Conservation (phyloP, 331 rosid species). For the Erythrophleum ivorense region DNA sequence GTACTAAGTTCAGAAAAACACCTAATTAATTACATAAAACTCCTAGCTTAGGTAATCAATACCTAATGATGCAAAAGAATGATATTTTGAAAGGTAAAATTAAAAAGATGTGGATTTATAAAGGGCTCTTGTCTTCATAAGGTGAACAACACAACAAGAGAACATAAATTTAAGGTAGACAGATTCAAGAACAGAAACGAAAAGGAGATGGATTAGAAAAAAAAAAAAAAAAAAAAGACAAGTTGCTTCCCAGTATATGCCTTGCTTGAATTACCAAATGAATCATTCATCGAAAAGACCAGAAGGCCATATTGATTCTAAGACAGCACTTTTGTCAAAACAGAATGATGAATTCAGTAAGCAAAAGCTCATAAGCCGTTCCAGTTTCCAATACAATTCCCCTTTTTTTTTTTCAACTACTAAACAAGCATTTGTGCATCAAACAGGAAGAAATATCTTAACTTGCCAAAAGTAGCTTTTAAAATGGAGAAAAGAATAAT, state of each 20-base stretch:
- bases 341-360: not conserved
- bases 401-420: not conserved
- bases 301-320: not conserved
- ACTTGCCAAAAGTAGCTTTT: no score
- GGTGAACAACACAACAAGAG: not conserved
- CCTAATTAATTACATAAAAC: not conserved
- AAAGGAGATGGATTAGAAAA: not conserved
- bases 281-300: not conserved
- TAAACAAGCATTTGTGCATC: conserved; percentile 17
- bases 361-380: not conserved
- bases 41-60: not conserved
- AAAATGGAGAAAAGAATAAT: not conserved
- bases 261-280: conserved; percentile 4
- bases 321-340: not conserved
- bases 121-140: no score
- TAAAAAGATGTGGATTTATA: no score
- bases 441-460: not conserved
- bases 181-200: not conserved
- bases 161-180: not conserved
- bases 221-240: no score
- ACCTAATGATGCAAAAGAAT: not conserved
- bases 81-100: not conserved
- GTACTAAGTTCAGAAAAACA: conserved; percentile 19
- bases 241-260: not conserved
- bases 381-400: conserved; percentile 6